A percentile compares a stretch with the other conserved stretches of the same genome.
Conservation (phyloP, 495 filamentous ascomycete genomes). For the Penicillium egyptiacum region DNA sequence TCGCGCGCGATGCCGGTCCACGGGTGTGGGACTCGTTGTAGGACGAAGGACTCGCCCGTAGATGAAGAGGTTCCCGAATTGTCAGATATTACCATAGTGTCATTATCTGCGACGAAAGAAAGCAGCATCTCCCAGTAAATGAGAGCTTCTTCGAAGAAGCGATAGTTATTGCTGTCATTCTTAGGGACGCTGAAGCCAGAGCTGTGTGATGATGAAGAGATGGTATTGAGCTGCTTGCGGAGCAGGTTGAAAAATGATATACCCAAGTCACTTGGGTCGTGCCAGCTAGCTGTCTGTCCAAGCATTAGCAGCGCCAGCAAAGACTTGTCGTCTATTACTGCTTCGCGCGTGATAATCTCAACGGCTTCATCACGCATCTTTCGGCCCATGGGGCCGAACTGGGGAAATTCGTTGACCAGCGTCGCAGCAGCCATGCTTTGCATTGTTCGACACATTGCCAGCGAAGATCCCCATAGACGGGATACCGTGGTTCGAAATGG, state of each 20-base stretch:
- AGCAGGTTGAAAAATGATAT: slow-evolving; percentile 50
- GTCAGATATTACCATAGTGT: slow-evolving; percentile 32
- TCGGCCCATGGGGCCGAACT: slow-evolving; percentile 50
- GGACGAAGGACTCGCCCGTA: slow-evolving; percentile 31
- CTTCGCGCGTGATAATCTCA: slow-evolving; percentile 47
- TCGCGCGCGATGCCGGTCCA: slow-evolving; percentile 60
- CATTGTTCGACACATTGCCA: slow-evolving; percentile 59
- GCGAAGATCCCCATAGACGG: slow-evolving; percentile 54
- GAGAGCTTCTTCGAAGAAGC: slow-evolving; percentile 58
- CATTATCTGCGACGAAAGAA: slow-evolving; percentile 53
- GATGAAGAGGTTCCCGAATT: slow-evolving; percentile 14
- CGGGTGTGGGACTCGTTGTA: slow-evolving; percentile 53
- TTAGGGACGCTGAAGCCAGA: slow-evolving; percentile 20
- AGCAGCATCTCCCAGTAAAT: slow-evolving; percentile 64
- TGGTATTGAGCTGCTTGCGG: slow-evolving; percentile 44
- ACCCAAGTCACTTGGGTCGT: slow-evolving; percentile 54
- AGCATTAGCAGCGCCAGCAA: slow-evolving; percentile 55
- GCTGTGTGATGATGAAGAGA: slow-evolving; percentile 19
- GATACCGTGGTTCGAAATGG: slow-evolving; percentile 57
- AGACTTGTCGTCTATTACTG: slow-evolving; percentile 47
- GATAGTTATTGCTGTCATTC: slow-evolving; percentile 47
- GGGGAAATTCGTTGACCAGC: slow-evolving; percentile 55
- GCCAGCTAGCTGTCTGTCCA: slow-evolving; percentile 58
- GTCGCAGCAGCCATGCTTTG: slow-evolving; percentile 64
- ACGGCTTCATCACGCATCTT: slow-evolving; percentile 55